A percentile compares a stretch with the other conserved stretches of the same genome.
Evolutionary conservation across 495 filamentous ascomycete species (phyloP).

Genomic region (Staphylotrichum tortipilum): DNA sequence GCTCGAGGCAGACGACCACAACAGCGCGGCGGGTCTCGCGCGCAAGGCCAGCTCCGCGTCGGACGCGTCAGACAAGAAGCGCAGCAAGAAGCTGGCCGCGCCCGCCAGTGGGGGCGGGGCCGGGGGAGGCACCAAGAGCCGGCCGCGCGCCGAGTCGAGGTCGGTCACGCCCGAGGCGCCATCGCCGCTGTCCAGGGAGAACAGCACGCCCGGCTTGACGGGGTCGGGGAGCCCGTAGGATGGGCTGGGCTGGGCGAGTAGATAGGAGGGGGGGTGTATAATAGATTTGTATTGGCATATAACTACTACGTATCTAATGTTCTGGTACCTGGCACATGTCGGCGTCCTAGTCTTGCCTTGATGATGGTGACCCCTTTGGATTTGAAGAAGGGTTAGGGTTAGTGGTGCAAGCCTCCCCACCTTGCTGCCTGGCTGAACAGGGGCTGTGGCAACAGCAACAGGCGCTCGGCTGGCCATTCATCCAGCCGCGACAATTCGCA

Average conservation of each 20-base stretch:
- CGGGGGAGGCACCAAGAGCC: slow-evolving; percentile 25
- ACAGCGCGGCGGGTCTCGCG: slow-evolving; percentile 16
- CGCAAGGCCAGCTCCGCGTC: slow-evolving; percentile 42
- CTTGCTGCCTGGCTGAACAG: neutral
- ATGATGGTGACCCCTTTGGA: too few species aligned
- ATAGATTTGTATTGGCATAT: too few species aligned
- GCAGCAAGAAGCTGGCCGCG: slow-evolving; percentile 38
- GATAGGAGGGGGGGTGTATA: neutral
- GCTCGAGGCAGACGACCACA: slow-evolving; percentile 36
- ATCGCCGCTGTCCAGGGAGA: slow-evolving; percentile 43
- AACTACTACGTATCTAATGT: too few species aligned
- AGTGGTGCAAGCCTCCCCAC: neutral
- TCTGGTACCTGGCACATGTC: too few species aligned
- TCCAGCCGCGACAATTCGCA: too few species aligned
- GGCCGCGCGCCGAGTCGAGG: slow-evolving; percentile 35
- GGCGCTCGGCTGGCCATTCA: too few species aligned
- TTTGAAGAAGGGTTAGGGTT: slow-evolving; percentile 6
- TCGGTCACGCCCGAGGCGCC: slow-evolving; percentile 44
- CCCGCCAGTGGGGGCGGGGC: too few species aligned
- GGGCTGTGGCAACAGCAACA: neutral
- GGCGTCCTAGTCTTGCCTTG: too few species aligned
- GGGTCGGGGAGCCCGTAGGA: slow-evolving; percentile 7
- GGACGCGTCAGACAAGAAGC: slow-evolving; percentile 40
- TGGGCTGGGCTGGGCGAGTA: neutral
- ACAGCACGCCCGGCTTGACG: slow-evolving; percentile 25